A percentile compares a stretch with the other conserved stretches of the same genome.
phyloP scores from a whole-genome alignment of 768 basidiomycete species.

The Rubroboletus satanas region DNA sequence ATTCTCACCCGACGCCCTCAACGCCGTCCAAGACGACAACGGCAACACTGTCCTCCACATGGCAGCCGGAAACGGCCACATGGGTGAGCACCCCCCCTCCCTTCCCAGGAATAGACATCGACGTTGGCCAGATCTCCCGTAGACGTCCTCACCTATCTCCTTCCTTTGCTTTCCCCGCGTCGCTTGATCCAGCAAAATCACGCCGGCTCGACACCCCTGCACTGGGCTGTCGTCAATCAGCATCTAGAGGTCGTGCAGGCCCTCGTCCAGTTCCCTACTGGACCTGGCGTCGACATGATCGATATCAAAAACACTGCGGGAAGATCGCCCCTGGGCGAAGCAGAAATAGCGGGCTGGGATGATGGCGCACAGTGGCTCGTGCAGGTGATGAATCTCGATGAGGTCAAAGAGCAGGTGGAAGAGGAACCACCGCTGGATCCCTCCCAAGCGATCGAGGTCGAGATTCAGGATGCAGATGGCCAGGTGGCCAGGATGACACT shows the following conservation, averaged over 20 bases:
- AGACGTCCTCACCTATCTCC: conserved; percentile 76
- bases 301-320: conserved; percentile 74
- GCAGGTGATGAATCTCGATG: conserved; percentile 73
- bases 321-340: conserved; percentile 75
- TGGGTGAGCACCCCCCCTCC: conserved; percentile 46
- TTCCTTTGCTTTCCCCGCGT: conserved; percentile 43
- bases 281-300: conserved; percentile 65
- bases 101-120: not conserved
- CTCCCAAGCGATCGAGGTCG: conserved; percentile 53
- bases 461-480: conserved; percentile 71
- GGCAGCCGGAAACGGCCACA: conserved; percentile 85
- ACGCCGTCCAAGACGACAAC: conserved; percentile 61
- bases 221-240: conserved; percentile 87
- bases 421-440: conserved; percentile 29
- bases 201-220: conserved; percentile 78
- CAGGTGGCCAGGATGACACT: conserved; percentile 63
- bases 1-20: conserved; percentile 51
- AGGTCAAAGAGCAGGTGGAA: conserved; percentile 31
- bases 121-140: conserved; percentile 38
- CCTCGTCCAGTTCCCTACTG: conserved; percentile 53
- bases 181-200: conserved; percentile 31
- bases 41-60: conserved; percentile 84
- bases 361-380: conserved; percentile 84
- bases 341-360: conserved; percentile 75
- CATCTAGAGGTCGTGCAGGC: conserved; percentile 62